Conservation (phyloP, 768 basidiomycete genomes). For the Serendipita sp. region DNA sequence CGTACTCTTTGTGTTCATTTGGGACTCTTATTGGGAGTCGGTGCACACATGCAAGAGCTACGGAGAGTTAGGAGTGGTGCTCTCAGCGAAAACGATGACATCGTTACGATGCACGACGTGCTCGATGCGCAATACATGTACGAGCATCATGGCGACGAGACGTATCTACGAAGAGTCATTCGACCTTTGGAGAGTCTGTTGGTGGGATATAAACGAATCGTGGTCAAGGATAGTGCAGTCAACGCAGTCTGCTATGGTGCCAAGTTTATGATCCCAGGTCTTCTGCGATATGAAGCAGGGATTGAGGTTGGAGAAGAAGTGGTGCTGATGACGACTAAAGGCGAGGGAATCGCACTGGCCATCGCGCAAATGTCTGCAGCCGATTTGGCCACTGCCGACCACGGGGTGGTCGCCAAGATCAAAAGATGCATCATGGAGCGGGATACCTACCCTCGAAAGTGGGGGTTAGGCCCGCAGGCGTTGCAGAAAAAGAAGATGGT, state of each 20-base stretch:
- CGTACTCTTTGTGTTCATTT: constrained; percentile 96
- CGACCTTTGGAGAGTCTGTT: constrained; percentile 87
- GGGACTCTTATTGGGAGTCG: constrained; percentile 84
- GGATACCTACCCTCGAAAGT: constrained; percentile 92
- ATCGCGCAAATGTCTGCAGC: constrained; percentile 98
- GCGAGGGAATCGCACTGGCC: constrained; percentile 86
- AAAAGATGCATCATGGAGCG: constrained; percentile 99
- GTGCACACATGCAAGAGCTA: constrained; percentile 99
- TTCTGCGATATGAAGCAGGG: constrained; percentile 89
- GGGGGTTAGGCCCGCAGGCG: constrained; percentile 84
- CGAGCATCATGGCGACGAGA: constrained; percentile 94
- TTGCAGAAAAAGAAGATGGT: constrained; percentile 96
- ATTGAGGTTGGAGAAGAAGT: constrained; percentile 92
- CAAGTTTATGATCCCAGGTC: constrained; percentile 97
- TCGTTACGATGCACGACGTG: constrained; percentile 99
- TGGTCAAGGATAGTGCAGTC: constrained; percentile 97
- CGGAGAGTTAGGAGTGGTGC: constrained; percentile 88
- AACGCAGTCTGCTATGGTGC: constrained; percentile 99
- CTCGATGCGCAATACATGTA: constrained; percentile 97
- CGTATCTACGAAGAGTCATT: constrained; percentile 89
- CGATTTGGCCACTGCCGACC: constrained; percentile 93
- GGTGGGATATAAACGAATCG: constrained; percentile 93
- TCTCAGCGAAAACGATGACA: constrained; percentile 93
- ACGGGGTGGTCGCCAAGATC: constrained; percentile 97
- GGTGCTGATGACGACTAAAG: constrained; percentile 98